Evolutionary conservation across 441 rosid species (phyloP), one percentile per base, ranked within the genome.

Genomic region (Metrosideros polymorpha): DNA sequence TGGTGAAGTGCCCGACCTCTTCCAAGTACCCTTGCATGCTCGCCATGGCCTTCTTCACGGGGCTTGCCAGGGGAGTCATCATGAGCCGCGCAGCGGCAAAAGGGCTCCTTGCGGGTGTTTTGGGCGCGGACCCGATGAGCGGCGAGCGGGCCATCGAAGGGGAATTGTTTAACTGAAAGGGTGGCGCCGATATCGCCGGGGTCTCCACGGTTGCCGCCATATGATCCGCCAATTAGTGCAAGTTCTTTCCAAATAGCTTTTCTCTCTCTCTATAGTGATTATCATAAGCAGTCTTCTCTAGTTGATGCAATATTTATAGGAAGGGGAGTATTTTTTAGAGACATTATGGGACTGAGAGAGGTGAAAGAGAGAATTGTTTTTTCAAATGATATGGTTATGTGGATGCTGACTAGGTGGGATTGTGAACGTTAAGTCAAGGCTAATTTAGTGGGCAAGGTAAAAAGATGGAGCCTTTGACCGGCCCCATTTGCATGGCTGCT

Each of bases 21-120:
- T 92, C 94, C 42, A 93, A 55, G 90, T 85, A 89, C 42, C 89
- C 88, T 51, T 91, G 91, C 90, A 91, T 43, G 87, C 85, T 91
- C 47, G 91, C 85, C 29, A 90, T 85, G 18, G 92, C 94, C 90
- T 90, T 91, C 92, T 91, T 93, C 93, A 92, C 55, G 57, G 95
- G 94, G 87, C 93, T 93, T 3, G 92, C 88, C 57, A 91, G 79
- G 12, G 93, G 93, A 35, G 88, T 87, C 51, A 57, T 87, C 89
- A 86, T 76, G 24, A 91, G 29, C 30, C 84, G 90, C 10, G 91
- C 17, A 39, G 86, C 17, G 45, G 86, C 10, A 17, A 88, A 87
- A 13, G 93, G 93, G 85, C 92, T 92, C 79, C 85, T 91, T n/a
- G 9, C 5, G 6, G 93, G 92, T 12, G 90, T 88, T 83, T 82